These are phyloP conservation scores for Didymella arachidicola DNA, from an alignment of 2,329 filamentous ascomycete species.

Conservation along the genomic window DNA sequence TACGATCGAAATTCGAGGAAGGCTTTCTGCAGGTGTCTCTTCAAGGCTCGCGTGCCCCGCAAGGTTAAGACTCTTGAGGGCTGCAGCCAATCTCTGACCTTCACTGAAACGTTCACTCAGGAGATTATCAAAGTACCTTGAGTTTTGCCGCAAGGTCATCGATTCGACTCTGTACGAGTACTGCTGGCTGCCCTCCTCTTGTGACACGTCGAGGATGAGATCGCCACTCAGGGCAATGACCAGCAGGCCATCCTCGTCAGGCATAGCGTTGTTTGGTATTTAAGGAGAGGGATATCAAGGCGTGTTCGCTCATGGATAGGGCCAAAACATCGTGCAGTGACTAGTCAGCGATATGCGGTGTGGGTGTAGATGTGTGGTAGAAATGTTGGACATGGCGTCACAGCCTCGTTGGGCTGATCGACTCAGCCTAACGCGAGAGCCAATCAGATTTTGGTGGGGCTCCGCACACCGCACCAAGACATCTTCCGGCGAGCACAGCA, in stretches of 20 bases:
- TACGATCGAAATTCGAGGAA: conserved; percentile 70
- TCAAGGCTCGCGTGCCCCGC: conserved; percentile 56
- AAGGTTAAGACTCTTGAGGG: conserved; percentile 61
- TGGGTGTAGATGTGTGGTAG: conserved; percentile 3
- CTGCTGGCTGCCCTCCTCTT: conserved; percentile 65
- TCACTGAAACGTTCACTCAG: conserved; percentile 72
- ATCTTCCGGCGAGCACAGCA: neutral
- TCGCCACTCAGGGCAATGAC: conserved; percentile 67
- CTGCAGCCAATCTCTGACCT: conserved; percentile 62
- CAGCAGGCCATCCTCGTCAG: conserved; percentile 51
- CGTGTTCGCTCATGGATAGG: conserved; percentile 55
- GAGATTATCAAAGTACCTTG: conserved; percentile 74
- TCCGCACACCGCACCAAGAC: neutral
- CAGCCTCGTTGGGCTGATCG: conserved; percentile 2
- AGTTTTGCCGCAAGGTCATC: conserved; percentile 64
- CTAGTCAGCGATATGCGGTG: conserved; percentile 6
- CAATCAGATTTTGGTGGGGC: conserved; percentile 1
- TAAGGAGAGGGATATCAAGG: conserved; percentile 18
- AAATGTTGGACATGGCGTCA: conserved; percentile 11
- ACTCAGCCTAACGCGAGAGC: neutral
- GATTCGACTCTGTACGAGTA: conserved; percentile 70
- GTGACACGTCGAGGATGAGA: conserved; percentile 70
- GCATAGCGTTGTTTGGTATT: conserved; percentile 29
- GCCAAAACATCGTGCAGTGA: conserved; percentile 56
- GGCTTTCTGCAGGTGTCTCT: conserved; percentile 58